Conservation (phyloP, 2,329 filamentous ascomycete genomes). For the Penicillium palitans region DNA sequence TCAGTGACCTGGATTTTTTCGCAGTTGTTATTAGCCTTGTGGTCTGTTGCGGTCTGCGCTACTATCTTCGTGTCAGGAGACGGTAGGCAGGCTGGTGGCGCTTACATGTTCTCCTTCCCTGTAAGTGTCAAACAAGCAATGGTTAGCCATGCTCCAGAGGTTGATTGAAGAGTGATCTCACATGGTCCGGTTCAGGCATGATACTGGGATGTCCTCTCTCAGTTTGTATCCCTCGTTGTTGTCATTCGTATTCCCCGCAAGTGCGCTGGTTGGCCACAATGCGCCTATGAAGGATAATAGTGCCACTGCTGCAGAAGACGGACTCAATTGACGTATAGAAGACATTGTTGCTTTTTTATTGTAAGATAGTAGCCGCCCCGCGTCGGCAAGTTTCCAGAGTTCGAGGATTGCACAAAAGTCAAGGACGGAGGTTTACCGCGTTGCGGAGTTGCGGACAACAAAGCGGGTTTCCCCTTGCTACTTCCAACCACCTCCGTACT, state of each 20-base stretch:
- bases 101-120: conserved; percentile 30
- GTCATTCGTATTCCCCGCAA: conserved; percentile 25
- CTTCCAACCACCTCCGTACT: not conserved
- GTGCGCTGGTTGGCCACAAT: conserved; percentile 24
- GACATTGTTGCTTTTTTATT: conserved; percentile 11
- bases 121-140: conserved; percentile 1
- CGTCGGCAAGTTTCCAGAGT: conserved; percentile 15
- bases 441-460: conserved; percentile 13
- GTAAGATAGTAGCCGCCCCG: conserved; percentile 9
- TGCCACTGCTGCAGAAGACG: conserved; percentile 9
- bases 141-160: conserved; percentile 5
- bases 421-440: conserved; percentile 20
- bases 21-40: conserved; percentile 9
- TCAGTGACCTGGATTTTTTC: conserved; percentile 63
- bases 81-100: conserved; percentile 1
- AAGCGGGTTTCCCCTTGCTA: conserved; percentile 1
- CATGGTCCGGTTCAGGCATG: conserved; percentile 74
- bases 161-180: conserved; percentile 45
- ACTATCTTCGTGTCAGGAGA: conserved; percentile 12
- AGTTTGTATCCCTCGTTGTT: conserved; percentile 43
- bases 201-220: conserved; percentile 66
- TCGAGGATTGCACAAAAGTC: conserved; percentile 16
- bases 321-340: conserved; percentile 9
- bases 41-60: not conserved
- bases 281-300: conserved; percentile 20